A percentile compares a stretch with the other conserved stretches of the same genome.
Conservation (phyloP, 225 moss, liverwort and hornwort genomes). For the Pseudoscleropodium purum region DNA sequence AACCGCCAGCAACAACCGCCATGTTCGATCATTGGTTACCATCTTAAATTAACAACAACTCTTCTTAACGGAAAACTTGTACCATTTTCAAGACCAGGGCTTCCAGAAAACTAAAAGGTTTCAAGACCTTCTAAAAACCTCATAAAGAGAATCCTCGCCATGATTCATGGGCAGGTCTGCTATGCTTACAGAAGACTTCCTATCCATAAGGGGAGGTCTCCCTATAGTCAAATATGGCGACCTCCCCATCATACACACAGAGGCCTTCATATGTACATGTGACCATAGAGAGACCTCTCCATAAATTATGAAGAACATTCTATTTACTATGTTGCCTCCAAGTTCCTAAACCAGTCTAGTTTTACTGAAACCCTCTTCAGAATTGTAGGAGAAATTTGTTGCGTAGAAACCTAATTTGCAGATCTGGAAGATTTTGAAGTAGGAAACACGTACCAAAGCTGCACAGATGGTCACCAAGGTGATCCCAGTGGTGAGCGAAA, state of each 20-base stretch:
- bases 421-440: background rate
- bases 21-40: background rate
- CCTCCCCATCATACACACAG: background rate
- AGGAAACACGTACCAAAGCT: conserved; percentile 32
- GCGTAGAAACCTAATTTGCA: background rate
- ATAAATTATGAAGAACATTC: too few species aligned
- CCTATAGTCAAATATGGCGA: background rate
- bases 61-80: background rate
- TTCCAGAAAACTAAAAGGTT: background rate
- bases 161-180: background rate
- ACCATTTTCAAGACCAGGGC: background rate
- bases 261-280: background rate
- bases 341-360: background rate
- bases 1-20: background rate
- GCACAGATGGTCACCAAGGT: conserved; percentile 56
- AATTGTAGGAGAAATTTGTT: background rate
- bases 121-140: background rate
- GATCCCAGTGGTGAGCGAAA: conserved; percentile 53
- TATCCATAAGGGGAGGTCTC: background rate
- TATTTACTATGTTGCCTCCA: background rate
- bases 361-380: background rate
- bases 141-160: background rate
- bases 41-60: background rate
- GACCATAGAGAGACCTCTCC: background rate
- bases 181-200: background rate